phyloP scores from a whole-genome alignment of 2,329 filamentous ascomycete genomes.

The Grosmannia penicillata region DNA sequence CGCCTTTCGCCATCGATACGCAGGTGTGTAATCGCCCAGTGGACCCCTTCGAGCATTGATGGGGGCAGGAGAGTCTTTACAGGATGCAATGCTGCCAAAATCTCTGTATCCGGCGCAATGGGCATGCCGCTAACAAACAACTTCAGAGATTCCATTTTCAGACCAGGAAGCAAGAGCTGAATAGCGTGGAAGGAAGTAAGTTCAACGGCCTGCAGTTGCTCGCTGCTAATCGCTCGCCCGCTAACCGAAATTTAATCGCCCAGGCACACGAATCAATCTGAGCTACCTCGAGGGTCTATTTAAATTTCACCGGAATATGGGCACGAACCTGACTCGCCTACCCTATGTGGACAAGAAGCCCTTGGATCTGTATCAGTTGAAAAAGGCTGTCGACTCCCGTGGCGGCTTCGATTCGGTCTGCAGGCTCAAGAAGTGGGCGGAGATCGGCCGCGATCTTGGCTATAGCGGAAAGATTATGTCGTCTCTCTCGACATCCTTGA shows the following conservation, averaged over 20 bases:
- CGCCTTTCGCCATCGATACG: slow-evolving; percentile 89
- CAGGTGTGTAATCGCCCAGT: slow-evolving; percentile 46
- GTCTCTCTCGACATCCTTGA: slow-evolving; percentile 88
- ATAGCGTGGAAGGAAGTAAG: slow-evolving; percentile 94
- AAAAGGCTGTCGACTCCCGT: slow-evolving; percentile 88
- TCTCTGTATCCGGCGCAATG: too few relatives aligned
- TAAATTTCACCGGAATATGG: slow-evolving; percentile 95
- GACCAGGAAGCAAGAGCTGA: slow-evolving; percentile 89
- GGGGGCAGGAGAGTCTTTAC: background rate
- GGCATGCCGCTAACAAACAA: background rate
- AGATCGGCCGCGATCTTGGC: slow-evolving; percentile 88
- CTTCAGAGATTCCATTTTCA: slow-evolving; percentile 85
- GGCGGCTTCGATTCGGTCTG: slow-evolving; percentile 95
- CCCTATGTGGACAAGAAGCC: slow-evolving; percentile 97
- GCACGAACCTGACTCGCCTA: slow-evolving; percentile 82
- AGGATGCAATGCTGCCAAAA: too few relatives aligned
- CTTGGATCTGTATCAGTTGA: slow-evolving; percentile 85
- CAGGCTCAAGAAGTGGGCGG: slow-evolving; percentile 97
- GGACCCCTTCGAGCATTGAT: background rate
- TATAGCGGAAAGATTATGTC: slow-evolving; percentile 99
- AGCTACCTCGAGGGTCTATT: slow-evolving; percentile 89
- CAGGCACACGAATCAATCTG: slow-evolving; percentile 85
- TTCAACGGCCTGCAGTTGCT: slow-evolving; percentile 11
- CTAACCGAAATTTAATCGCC: slow-evolving; percentile 20
- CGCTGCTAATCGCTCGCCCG: slow-evolving; percentile 3